A percentile compares a stretch with the other conserved stretches of the same genome.
Evolutionary conservation across 495 filamentous ascomycete genomes (phyloP).

Genomic region (Stereocaulon alpinum): DNA sequence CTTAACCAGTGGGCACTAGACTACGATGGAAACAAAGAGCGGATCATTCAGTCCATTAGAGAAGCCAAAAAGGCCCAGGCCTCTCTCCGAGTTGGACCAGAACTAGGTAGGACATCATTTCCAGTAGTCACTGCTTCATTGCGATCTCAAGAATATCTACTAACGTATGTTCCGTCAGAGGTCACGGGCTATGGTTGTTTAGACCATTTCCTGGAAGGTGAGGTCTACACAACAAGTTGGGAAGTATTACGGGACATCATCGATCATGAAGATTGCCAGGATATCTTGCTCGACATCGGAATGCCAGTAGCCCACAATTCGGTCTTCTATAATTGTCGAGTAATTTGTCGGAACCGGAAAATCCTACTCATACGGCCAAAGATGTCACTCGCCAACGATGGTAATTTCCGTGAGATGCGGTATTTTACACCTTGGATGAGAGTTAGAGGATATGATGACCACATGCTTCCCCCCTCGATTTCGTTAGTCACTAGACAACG

Average conservation of each 20-base stretch:
- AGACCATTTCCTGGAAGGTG: constrained; percentile 9
- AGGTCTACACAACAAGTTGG: constrained; percentile 29
- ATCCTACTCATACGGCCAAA: constrained; percentile 75
- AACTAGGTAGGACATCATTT: constrained; percentile 68
- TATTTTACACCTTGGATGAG: constrained; percentile 62
- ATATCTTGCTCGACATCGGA: constrained; percentile 46
- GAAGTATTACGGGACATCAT: too few relatives aligned
- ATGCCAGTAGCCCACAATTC: constrained; percentile 36
- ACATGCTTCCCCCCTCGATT: constrained; percentile 50
- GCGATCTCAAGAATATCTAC: too few relatives aligned
- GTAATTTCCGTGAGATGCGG: constrained; percentile 53
- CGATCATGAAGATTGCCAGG: background rate
- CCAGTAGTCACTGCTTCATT: constrained; percentile 23
- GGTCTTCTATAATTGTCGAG: constrained; percentile 49
- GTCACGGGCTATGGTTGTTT: constrained; percentile 1
- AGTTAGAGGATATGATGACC: constrained; percentile 54
- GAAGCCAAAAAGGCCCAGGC: constrained; percentile 59
- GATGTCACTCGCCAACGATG: constrained; percentile 72
- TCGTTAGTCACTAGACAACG: too few relatives aligned
- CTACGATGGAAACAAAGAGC: constrained; percentile 62
- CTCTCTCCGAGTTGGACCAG: constrained; percentile 65
- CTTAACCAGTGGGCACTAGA: constrained; percentile 59
- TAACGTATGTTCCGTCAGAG: background rate
- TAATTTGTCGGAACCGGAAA: constrained; percentile 56
- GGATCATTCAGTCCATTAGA: constrained; percentile 67